Base-by-base conservation (phyloP, 148 eudicot species). In the Rhododendron henanense region DNA sequence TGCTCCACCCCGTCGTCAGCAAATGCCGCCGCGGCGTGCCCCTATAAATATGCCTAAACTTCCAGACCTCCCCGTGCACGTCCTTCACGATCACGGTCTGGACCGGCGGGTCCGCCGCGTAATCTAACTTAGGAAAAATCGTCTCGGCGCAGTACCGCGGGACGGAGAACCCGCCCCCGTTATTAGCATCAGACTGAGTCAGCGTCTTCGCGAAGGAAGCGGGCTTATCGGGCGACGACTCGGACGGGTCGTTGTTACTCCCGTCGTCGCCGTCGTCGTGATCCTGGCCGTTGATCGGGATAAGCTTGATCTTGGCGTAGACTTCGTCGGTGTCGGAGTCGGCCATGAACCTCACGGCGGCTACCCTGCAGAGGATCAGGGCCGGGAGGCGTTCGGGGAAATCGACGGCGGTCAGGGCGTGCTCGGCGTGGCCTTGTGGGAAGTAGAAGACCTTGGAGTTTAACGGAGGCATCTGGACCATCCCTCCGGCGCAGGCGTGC, bases 71-170 rank as follows among this genome's bases (percentile, higher is more conserved):
- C 0, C 94, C 93, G 75, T 93, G 94, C 65, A 93, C 93, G 84
- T 93, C 94, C 81, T 87, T 91, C 13, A 87, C 92, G 10, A 86
- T 79, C 7, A 91, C 86, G 57, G 87, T 91, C 83, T 93, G 94
- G 4, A 91, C 93, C 2, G 94, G 94, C 0, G 93, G 93, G 67
- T 93, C 94, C 1, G 90, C 93, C 1, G 92, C 25, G 88, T 88
- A 92, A 86, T 92, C 94, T 90, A 93, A 71, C 44, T 85, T 88
- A 14, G 96, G 96, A 65, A 92, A 93, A 7, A 92, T 92, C 11
- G 96, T 92, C 90, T 93, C 96, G 0, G 96, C 96, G 59, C 94
- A 93, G 90, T 91, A 93, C 50, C 96, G 84, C 5, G 96, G 96
- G 35, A 93, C 96, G 0, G 96, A 93, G 81, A 93, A 93, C 0